Evolutionary conservation across 345 rosid species (phyloP).

Genomic region (Acer negundo): DNA sequence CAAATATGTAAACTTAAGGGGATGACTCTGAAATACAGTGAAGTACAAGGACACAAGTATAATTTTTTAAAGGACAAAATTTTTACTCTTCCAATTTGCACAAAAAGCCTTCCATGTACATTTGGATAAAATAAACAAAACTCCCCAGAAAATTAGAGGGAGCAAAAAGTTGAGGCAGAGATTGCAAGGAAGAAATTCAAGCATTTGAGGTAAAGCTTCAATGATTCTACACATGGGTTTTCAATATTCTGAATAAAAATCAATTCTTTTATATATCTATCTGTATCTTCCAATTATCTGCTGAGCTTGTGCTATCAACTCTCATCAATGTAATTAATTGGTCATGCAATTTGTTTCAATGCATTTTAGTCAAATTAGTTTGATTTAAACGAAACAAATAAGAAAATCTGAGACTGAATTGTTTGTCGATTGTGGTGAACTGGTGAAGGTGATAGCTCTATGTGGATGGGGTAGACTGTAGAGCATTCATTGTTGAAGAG

Average conservation of each 20-base stretch:
- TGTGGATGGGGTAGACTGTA: background rate
- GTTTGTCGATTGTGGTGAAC: too few species aligned
- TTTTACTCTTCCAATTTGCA: background rate
- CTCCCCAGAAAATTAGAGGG: background rate
- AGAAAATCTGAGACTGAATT: too few species aligned
- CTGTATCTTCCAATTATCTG: background rate
- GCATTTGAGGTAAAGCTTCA: background rate
- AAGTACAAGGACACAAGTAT: background rate
- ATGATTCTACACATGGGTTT: background rate
- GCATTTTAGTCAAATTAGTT: background rate
- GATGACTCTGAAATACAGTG: background rate
- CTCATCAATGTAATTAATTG: background rate
- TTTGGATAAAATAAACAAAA: background rate
- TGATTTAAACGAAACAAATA: too few species aligned
- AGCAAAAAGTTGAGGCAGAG: conserved; percentile 3
- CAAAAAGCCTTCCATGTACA: background rate
- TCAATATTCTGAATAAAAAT: background rate
- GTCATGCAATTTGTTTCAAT: background rate
- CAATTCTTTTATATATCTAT: background rate
- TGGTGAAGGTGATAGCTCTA: background rate
- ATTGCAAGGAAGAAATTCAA: background rate
- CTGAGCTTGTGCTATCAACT: background rate
- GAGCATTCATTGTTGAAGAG: background rate
- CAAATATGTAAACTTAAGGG: background rate
- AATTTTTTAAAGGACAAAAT: background rate